These are phyloP conservation scores for Cyclotella choctawhatcheeana DNA, from an alignment of 108 stramenopile species.

Conservation along the genomic window DNA sequence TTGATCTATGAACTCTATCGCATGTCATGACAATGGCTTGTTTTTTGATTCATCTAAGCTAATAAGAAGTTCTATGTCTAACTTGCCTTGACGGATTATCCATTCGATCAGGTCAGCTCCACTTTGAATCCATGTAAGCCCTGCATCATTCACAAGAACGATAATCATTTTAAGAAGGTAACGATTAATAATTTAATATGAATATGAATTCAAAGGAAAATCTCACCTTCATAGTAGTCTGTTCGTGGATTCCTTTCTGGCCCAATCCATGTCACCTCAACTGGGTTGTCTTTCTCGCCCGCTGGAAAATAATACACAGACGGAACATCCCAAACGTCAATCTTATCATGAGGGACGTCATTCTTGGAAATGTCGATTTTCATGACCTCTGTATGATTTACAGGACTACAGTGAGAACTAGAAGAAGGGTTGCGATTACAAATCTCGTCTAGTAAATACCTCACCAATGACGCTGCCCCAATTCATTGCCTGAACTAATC, in stretches of 20 bases:
- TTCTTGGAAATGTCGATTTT: conserved; percentile 67
- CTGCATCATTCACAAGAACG: no score
- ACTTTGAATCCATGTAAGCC: conserved; percentile 42
- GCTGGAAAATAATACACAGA: conserved; percentile 61
- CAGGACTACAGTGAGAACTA: no score
- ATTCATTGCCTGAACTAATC: conserved; percentile 54
- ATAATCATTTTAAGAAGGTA: no score
- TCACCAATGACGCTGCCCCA: conserved; percentile 58
- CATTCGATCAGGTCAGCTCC: conserved; percentile 44
- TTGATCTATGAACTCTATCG: not conserved
- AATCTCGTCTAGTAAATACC: no score
- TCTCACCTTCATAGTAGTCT: no score
- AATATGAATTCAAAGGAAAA: no score
- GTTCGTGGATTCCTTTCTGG: conserved; percentile 29
- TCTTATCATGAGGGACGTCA: conserved; percentile 47
- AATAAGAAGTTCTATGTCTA: conserved; percentile 38
- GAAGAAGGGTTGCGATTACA: no score
- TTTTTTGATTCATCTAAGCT: conserved; percentile 28
- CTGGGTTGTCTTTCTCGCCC: conserved; percentile 44
- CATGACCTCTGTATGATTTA: no score
- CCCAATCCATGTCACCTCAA: conserved; percentile 29
- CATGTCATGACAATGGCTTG: not conserved
- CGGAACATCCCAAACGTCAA: conserved; percentile 51
- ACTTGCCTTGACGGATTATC: conserved; percentile 44
- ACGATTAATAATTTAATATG: no score